Conservation (phyloP, 1,284 basidiomycete genomes). For the Microbotryum violaceum region DNA sequence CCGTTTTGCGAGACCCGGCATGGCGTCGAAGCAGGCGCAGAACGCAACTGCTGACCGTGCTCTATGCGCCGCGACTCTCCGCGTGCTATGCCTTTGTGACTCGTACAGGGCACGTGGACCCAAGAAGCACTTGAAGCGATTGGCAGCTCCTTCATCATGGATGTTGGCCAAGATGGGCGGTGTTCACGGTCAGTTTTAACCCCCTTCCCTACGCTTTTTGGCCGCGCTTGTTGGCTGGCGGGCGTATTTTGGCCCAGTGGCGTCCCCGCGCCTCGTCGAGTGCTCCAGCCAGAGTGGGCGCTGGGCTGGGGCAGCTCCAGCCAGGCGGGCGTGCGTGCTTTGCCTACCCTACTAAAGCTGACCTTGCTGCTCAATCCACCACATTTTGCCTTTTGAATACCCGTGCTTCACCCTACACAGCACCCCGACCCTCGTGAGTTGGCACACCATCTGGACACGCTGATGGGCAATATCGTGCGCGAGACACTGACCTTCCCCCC, state of each 20-base stretch:
- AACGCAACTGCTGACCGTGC: too few species aligned
- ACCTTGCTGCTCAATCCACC: background rate
- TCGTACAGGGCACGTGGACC: conserved; percentile 54
- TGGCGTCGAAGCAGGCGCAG: too few species aligned
- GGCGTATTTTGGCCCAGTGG: too few species aligned
- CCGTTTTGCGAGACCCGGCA: too few species aligned
- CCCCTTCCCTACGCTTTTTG: background rate
- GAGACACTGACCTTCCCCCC: background rate
- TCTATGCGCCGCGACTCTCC: too few species aligned
- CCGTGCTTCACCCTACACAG: background rate
- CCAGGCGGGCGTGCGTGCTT: background rate
- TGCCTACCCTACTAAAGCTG: background rate
- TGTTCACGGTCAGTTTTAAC: conserved; percentile 49
- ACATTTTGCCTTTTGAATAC: background rate
- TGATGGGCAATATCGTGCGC: background rate
- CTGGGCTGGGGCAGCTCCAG: too few species aligned
- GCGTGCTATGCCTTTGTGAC: background rate
- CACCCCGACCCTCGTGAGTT: background rate
- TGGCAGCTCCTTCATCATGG: conserved; percentile 96
- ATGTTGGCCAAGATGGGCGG: conserved; percentile 99
- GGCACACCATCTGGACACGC: background rate
- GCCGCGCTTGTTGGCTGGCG: too few species aligned
- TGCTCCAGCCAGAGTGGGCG: too few species aligned
- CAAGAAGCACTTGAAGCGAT: conserved; percentile 98
- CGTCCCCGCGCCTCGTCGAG: too few species aligned